phyloP scores from a whole-genome alignment of 2,329 filamentous ascomycete species.

The Chaetomium sp. region DNA sequence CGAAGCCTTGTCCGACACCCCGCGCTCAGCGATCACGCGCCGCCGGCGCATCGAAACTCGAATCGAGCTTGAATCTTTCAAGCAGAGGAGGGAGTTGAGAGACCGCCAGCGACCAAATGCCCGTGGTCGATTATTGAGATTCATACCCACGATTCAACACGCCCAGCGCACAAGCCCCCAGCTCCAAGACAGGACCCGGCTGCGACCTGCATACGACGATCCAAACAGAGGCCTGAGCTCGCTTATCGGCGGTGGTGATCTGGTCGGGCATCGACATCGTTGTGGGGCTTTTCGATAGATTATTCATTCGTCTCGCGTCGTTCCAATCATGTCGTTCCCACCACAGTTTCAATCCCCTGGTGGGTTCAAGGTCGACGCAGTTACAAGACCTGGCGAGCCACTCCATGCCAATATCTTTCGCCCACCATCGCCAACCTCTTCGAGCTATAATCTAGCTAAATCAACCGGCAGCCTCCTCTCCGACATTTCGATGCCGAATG shows the following conservation, averaged over 20 bases:
- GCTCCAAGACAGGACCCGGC: not conserved
- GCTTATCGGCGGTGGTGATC: not conserved
- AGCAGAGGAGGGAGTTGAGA: too few relatives aligned
- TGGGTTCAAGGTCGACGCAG: slow-evolving; percentile 27
- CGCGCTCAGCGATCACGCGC: slow-evolving; percentile 13
- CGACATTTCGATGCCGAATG: slow-evolving; percentile 28
- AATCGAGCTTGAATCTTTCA: not conserved
- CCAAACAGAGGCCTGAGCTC: not conserved
- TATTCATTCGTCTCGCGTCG: not conserved
- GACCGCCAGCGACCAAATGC: not conserved
- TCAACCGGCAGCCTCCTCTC: slow-evolving; percentile 37
- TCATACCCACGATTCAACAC: not conserved
- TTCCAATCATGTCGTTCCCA: slow-evolving; percentile 26
- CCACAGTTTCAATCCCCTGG: slow-evolving; percentile 29
- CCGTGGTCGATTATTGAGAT: not conserved
- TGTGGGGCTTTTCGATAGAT: not conserved
- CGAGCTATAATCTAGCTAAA: slow-evolving; percentile 27
- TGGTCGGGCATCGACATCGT: not conserved
- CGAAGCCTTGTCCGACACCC: slow-evolving; percentile 7
- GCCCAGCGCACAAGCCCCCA: not conserved
- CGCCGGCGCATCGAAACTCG: not conserved
- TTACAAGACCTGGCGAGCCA: slow-evolving; percentile 19
- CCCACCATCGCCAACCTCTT: slow-evolving; percentile 28
- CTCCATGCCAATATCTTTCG: slow-evolving; percentile 31
- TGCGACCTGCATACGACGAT: not conserved